Conservation (phyloP, 805 yeast species). For the Clavispora fructus region DNA sequence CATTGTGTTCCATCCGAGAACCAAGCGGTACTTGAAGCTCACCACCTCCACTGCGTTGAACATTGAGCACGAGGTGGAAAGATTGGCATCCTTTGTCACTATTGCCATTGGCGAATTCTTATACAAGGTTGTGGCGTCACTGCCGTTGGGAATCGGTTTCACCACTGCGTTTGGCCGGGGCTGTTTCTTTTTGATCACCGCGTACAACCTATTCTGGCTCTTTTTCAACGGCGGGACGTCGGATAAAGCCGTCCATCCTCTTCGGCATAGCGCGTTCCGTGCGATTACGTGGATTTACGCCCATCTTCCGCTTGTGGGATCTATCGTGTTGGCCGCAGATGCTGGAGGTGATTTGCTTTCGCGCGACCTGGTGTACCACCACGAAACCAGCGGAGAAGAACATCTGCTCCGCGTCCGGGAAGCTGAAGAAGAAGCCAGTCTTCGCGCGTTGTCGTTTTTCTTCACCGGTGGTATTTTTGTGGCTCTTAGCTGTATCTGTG, state of each 20-base stretch:
- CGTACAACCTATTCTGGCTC: constrained; percentile 48
- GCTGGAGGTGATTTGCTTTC: constrained; percentile 47
- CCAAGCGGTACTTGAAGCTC: constrained; percentile 37
- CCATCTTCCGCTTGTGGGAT: constrained; percentile 49
- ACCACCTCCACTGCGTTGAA: constrained; percentile 55
- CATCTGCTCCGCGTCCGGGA: neutral
- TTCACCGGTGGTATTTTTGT: constrained; percentile 52
- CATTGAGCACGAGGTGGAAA: constrained; percentile 63
- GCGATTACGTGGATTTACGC: constrained; percentile 43
- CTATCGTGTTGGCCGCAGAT: constrained; percentile 53
- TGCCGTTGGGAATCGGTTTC: constrained; percentile 46
- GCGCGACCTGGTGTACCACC: constrained; percentile 13
- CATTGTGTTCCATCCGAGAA: constrained; percentile 43
- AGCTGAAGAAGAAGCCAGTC: constrained; percentile 23
- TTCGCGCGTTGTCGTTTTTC: constrained; percentile 42
- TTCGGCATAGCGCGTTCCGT: constrained; percentile 41
- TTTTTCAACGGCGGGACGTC: constrained; percentile 52
- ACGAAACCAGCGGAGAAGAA: neutral
- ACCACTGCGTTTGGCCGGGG: constrained; percentile 43
- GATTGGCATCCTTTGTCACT: constrained; percentile 52
- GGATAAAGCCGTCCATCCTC: constrained; percentile 46
- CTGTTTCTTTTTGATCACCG: constrained; percentile 40
- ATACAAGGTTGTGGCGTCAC: constrained; percentile 45
- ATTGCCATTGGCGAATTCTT: constrained; percentile 65
- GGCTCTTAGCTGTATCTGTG: constrained; percentile 33